phyloP scores from a whole-genome alignment of 441 rosid species.

The Adansonia grandidieri region DNA sequence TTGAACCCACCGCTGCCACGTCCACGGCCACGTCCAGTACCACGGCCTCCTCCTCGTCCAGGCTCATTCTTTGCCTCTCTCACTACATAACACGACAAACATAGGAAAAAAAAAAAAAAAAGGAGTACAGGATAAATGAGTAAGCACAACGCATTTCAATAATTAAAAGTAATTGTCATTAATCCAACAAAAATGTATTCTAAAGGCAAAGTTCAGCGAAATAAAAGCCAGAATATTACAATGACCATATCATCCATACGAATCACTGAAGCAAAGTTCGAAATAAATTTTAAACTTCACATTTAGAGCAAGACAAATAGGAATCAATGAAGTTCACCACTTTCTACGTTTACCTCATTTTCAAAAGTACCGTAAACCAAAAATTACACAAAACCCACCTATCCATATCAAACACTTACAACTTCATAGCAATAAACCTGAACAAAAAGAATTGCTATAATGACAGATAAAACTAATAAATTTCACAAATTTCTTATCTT shows the following conservation, averaged over 20 bases:
- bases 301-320: background rate
- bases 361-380: background rate
- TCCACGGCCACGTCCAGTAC: conserved; percentile 51
- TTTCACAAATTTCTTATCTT: background rate
- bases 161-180: background rate
- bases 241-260: background rate
- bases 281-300: background rate
- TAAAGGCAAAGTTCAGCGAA: background rate
- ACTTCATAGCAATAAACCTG: background rate
- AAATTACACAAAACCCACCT: background rate
- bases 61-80: conserved; percentile 55
- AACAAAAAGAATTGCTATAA: background rate
- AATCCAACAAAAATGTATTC: background rate
- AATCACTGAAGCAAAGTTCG: background rate
- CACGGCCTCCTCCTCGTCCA: conserved; percentile 64
- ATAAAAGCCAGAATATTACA: background rate
- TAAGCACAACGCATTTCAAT: background rate
- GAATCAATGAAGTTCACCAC: background rate
- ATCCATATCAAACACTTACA: background rate
- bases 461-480: background rate
- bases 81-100: conserved; percentile 35
- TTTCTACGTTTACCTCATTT: background rate
- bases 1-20: conserved; percentile 46
- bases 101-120: background rate
- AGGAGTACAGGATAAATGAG: background rate